These are phyloP conservation scores for Alliaria petiolata DNA, from an alignment of 345 rosid species.

Conservation along the genomic window DNA sequence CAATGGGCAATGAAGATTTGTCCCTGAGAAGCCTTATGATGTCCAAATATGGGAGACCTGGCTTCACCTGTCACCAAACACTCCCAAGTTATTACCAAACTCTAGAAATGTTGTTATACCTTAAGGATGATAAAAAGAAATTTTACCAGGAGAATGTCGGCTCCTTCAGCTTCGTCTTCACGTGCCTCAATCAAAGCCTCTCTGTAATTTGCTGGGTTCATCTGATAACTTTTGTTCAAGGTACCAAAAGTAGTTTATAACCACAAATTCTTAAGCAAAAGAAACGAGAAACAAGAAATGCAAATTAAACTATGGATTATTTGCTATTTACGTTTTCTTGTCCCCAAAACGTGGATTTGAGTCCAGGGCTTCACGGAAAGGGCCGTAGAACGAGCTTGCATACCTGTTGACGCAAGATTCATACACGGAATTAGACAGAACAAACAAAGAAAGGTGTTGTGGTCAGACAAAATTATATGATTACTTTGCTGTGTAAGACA, in stretches of 20 bases:
- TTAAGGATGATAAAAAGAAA: background rate
- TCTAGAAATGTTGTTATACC: background rate
- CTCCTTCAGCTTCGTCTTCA: conserved; percentile 95
- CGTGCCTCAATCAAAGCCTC: conserved; percentile 82
- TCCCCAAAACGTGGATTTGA: conserved; percentile 96
- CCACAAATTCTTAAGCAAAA: conserved; percentile 15
- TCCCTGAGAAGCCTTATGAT: conserved; percentile 86
- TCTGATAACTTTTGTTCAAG: conserved; percentile 72
- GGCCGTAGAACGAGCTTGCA: conserved; percentile 96
- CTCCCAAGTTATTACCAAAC: background rate
- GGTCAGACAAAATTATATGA: background rate
- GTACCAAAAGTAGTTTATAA: conserved; percentile 16
- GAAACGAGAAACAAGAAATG: conserved; percentile 10
- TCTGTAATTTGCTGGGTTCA: conserved; percentile 94
- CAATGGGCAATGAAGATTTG: conserved; percentile 75
- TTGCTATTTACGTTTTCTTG: conserved; percentile 68
- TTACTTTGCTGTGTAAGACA: conserved; percentile 99
- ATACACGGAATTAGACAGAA: conserved; percentile 1
- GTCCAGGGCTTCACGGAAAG: conserved; percentile 89
- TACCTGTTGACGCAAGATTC: conserved; percentile 46
- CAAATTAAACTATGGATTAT: no score
- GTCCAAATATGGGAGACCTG: conserved; percentile 96
- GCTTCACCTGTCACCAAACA: conserved; percentile 67
- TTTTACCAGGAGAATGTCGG: conserved; percentile 83
- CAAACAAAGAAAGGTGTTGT: background rate